A percentile compares a stretch with the other conserved stretches of the same genome.
phyloP scores from a whole-genome alignment of 2,329 filamentous ascomycete genomes.

The Trematosphaeria pertusa region DNA sequence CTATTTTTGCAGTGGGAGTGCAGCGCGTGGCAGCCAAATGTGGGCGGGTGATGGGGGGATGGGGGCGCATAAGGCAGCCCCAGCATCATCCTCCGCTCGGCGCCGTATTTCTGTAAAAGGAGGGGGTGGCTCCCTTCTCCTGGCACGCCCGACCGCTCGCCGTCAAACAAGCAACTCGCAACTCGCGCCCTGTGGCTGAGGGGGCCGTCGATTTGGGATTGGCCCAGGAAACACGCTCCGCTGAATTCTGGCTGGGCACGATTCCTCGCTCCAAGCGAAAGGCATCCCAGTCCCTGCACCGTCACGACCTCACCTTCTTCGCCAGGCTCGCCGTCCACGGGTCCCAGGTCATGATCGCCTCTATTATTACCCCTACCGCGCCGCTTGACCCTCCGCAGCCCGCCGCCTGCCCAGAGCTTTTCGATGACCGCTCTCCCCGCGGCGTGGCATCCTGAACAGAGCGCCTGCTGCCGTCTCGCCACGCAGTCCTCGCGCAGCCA shows the following conservation, averaged over 20 bases:
- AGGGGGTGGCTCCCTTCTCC: no score
- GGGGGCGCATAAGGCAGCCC: no score
- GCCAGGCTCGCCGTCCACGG: no score
- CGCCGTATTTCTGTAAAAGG: no score
- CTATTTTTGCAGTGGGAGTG: not conserved
- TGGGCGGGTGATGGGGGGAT: not conserved
- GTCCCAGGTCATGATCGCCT: slow-evolving; percentile 15
- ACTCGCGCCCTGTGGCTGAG: no score
- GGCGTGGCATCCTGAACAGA: slow-evolving; percentile 9
- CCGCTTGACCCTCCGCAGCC: slow-evolving; percentile 9
- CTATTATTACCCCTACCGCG: slow-evolving; percentile 17
- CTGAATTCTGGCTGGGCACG: not conserved
- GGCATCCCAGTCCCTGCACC: not conserved
- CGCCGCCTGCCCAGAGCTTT: no score
- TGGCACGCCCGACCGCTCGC: no score
- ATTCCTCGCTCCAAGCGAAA: not conserved
- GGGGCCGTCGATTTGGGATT: no score
- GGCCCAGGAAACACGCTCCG: no score
- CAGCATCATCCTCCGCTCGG: no score
- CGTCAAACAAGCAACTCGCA: no score
- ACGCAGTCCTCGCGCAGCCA: slow-evolving; percentile 8
- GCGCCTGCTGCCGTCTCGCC: slow-evolving; percentile 6
- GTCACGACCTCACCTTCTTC: no score
- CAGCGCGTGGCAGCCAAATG: not conserved
- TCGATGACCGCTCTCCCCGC: slow-evolving; percentile 16